Conservation (phyloP, 2,329 filamentous ascomycete genomes). For the Fonsecaea nubica region DNA sequence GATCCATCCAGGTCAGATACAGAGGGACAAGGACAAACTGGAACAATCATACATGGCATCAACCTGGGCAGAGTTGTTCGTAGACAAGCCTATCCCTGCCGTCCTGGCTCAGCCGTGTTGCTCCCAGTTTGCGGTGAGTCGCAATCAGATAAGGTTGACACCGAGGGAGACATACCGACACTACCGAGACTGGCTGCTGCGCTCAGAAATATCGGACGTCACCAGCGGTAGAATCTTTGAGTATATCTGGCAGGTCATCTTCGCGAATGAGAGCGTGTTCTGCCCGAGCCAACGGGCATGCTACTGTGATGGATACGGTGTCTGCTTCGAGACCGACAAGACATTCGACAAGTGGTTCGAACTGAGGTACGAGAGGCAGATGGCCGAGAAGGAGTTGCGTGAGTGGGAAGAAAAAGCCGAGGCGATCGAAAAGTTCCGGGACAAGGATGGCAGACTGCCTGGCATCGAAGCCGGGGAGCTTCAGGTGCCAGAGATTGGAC, state of each 20-base stretch:
- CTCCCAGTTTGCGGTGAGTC: slow-evolving; percentile 67
- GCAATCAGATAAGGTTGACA: slow-evolving; percentile 62
- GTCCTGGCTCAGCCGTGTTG: slow-evolving; percentile 68
- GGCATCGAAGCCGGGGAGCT: slow-evolving; percentile 35
- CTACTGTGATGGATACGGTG: slow-evolving; percentile 69
- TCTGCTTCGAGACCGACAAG: slow-evolving; percentile 63
- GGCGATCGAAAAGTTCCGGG: slow-evolving; percentile 44
- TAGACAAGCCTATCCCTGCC: slow-evolving; percentile 50
- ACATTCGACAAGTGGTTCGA: slow-evolving; percentile 58
- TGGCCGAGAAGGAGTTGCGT: slow-evolving; percentile 51
- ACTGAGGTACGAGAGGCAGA: slow-evolving; percentile 51
- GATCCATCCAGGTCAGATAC: slow-evolving; percentile 57
- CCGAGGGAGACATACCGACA: slow-evolving; percentile 62
- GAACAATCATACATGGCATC: slow-evolving; percentile 55
- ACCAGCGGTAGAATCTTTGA: slow-evolving; percentile 67
- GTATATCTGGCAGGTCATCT: slow-evolving; percentile 69
- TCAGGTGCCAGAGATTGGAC: slow-evolving; percentile 39
- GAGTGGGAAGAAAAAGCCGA: slow-evolving; percentile 50
- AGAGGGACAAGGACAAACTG: slow-evolving; percentile 51
- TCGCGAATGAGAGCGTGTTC: slow-evolving; percentile 56
- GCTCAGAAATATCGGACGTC: slow-evolving; percentile 62
- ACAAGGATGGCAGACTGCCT: slow-evolving; percentile 24
- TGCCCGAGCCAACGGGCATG: slow-evolving; percentile 62
- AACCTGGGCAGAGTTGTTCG: slow-evolving; percentile 58
- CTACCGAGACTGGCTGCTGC: slow-evolving; percentile 66